These are phyloP conservation scores for Cymbopogon citratus DNA, from an alignment of 176 grass and related monocot genomes.

Conservation along the genomic window DNA sequence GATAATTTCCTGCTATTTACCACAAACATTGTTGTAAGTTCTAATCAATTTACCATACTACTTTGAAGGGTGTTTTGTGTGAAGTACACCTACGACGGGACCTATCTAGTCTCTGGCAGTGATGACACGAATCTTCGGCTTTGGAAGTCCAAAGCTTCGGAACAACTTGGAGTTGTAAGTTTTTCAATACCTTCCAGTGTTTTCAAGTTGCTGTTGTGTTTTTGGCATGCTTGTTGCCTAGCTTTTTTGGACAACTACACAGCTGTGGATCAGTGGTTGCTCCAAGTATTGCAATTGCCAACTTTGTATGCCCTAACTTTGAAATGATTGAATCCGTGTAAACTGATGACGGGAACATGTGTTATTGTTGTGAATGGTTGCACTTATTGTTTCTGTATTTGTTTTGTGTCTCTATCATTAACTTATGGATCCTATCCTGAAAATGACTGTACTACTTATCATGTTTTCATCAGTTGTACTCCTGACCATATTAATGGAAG, in stretches of 20 bases:
- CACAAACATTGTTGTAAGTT: neutral
- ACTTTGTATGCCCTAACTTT: neutral
- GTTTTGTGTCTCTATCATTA: neutral
- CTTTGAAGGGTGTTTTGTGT: conserved; percentile 5
- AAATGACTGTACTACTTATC: neutral
- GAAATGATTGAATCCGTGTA: neutral
- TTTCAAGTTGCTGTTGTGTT: neutral
- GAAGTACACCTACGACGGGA: conserved; percentile 78
- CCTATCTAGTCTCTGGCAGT: conserved; percentile 96
- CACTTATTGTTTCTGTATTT: neutral
- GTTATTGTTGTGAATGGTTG: neutral
- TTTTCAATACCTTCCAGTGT: neutral
- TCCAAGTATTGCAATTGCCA: neutral
- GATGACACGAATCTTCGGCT: conserved; percentile 96
- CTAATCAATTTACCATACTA: conserved; percentile 1
- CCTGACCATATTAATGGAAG: neutral
- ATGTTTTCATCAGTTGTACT: neutral
- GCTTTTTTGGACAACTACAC: neutral
- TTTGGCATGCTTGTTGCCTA: neutral
- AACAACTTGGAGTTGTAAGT: conserved; percentile 96
- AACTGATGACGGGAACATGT: neutral
- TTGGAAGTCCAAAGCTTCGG: conserved; percentile 89
- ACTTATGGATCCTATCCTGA: neutral
- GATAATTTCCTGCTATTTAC: neutral
- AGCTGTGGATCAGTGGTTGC: neutral